phyloP scores from a whole-genome alignment of 495 filamentous ascomycete genomes.

The Aspergillus taichungensis region DNA sequence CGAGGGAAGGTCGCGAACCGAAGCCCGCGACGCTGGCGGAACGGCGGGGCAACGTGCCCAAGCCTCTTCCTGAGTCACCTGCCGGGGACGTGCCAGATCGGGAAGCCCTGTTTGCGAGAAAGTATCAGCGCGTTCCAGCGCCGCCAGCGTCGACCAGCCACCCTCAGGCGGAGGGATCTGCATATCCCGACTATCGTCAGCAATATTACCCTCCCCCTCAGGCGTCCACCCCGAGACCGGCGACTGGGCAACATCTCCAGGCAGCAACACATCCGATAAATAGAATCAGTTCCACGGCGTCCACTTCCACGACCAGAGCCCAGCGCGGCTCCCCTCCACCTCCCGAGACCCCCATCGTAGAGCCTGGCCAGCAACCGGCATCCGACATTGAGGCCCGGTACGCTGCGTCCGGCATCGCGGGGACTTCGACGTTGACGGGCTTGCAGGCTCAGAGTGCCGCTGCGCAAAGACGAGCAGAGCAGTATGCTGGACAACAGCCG shows the following conservation, averaged over 20 bases:
- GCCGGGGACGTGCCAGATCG: slow-evolving; percentile 61
- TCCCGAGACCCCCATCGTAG: slow-evolving; percentile 85
- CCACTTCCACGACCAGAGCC: slow-evolving; percentile 85
- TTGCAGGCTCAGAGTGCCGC: slow-evolving; percentile 79
- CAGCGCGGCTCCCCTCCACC: slow-evolving; percentile 90
- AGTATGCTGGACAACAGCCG: slow-evolving; percentile 54
- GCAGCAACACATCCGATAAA: slow-evolving; percentile 52
- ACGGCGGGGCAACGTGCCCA: slow-evolving; percentile 60
- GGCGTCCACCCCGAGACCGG: slow-evolving; percentile 14
- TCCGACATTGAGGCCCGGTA: slow-evolving; percentile 84
- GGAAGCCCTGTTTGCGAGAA: slow-evolving; percentile 52
- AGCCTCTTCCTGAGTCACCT: slow-evolving; percentile 68
- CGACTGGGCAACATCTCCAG: slow-evolving; percentile 23
- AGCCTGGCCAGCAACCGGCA: slow-evolving; percentile 56
- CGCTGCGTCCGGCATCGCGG: slow-evolving; percentile 80
- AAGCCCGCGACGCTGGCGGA: slow-evolving; percentile 52
- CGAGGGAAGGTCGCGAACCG: slow-evolving; percentile 36
- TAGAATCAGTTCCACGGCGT: slow-evolving; percentile 77
- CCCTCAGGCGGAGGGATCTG: slow-evolving; percentile 20
- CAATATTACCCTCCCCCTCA: slow-evolving; percentile 59
- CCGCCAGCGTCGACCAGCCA: slow-evolving; percentile 6
- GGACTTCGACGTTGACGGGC: slow-evolving; percentile 67
- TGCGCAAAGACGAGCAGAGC: slow-evolving; percentile 63
- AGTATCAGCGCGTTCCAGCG: slow-evolving; percentile 24
- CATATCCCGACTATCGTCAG: slow-evolving; percentile 51